A percentile compares a stretch with the other conserved stretches of the same genome.
phyloP scores from a whole-genome alignment of 352 stramenopile species.

The Phytopythium delawarense region DNA sequence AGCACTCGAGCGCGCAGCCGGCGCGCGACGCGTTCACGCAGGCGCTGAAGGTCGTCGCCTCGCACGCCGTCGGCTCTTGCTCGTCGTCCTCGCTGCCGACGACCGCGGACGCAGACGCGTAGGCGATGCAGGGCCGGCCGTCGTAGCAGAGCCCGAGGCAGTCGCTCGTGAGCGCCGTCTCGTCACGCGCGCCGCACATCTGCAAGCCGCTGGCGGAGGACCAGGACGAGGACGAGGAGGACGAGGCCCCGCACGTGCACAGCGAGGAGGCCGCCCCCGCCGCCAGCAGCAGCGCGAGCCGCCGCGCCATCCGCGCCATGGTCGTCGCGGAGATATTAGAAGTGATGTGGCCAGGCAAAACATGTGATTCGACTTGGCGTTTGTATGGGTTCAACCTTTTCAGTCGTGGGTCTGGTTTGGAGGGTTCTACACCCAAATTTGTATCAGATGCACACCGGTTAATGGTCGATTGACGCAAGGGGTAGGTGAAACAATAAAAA shows the following conservation, averaged over 20 bases:
- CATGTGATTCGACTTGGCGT: no score
- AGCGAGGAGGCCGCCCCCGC: background rate
- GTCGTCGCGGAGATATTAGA: background rate
- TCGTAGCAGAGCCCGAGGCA: conserved; percentile 48
- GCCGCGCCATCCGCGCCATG: background rate
- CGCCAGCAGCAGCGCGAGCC: background rate
- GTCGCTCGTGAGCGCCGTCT: conserved; percentile 44
- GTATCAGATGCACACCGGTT: no score
- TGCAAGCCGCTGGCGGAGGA: background rate
- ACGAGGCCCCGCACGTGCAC: background rate
- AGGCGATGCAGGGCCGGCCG: conserved; percentile 55
- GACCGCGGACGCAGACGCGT: conserved; percentile 12
- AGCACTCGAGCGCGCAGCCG: conserved; percentile 53
- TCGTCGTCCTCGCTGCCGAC: no score
- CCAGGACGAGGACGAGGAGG: conserved; percentile 7
- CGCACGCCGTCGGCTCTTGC: background rate
- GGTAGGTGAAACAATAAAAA: no score
- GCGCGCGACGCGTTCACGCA: conserved; percentile 23
- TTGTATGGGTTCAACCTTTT: no score
- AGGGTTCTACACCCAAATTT: no score
- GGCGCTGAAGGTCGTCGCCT: conserved; percentile 24
- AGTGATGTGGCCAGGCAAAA: background rate
- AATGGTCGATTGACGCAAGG: no score
- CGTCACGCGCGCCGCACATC: conserved; percentile 31
- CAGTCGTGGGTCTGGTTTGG: no score